A percentile compares a stretch with the other conserved stretches of the same genome.
phyloP scores from a whole-genome alignment of 306 rosid species.

The Quercus engelmannii region DNA sequence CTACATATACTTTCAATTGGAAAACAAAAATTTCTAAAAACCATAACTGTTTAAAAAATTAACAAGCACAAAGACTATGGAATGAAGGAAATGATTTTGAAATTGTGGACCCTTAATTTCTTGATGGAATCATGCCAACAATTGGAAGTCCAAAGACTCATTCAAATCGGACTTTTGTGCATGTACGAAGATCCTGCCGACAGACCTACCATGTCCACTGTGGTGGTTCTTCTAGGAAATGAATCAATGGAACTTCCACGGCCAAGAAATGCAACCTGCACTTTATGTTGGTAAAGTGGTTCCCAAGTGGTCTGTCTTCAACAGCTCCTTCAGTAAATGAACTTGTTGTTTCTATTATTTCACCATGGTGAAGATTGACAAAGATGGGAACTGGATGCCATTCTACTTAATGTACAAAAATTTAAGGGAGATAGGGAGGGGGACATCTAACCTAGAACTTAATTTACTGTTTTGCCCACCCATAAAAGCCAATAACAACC shows the following conservation, averaged over 20 bases:
- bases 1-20: neutral
- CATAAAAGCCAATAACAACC: no score
- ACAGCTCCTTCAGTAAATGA: slow-evolving; percentile 22
- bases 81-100: slow-evolving; percentile 36
- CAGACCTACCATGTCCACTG: slow-evolving; percentile 47
- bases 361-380: slow-evolving; percentile 8
- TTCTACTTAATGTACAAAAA: no score
- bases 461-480: no score
- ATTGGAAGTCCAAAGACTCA: slow-evolving; percentile 31
- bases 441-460: no score
- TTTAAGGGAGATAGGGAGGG: no score
- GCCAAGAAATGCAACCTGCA: slow-evolving; percentile 37
- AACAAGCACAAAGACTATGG: slow-evolving; percentile 53
- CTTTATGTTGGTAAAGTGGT: slow-evolving; percentile 26
- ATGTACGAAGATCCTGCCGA: slow-evolving; percentile 49
- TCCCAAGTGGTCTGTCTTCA: slow-evolving; percentile 22
- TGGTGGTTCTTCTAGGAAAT: slow-evolving; percentile 42
- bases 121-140: slow-evolving; percentile 14
- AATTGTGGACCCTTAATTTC: slow-evolving; percentile 34
- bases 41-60: neutral
- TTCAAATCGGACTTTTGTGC: slow-evolving; percentile 50
- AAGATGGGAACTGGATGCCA: no score
- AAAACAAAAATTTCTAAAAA: neutral
- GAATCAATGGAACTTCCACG: slow-evolving; percentile 30
- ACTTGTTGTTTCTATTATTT: slow-evolving; percentile 19